Conservation (phyloP, 2,329 filamentous ascomycete genomes). For the Ampelomyces quisqualis region DNA sequence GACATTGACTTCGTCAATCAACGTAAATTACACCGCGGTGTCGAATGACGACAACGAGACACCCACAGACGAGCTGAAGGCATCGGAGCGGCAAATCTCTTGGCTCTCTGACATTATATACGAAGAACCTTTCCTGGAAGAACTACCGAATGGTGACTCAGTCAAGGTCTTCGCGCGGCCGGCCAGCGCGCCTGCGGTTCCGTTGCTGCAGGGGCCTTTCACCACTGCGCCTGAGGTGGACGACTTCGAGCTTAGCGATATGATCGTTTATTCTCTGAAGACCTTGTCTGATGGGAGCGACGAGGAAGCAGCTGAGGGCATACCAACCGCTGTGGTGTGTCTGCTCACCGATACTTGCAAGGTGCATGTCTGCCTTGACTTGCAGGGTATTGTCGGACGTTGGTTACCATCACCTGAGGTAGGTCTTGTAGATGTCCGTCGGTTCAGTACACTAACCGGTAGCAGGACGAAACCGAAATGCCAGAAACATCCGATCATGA, state of each 20-base stretch:
- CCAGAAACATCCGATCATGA: slow-evolving; percentile 27
- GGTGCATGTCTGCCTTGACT: slow-evolving; percentile 61
- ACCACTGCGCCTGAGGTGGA: slow-evolving; percentile 53
- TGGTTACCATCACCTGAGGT: slow-evolving; percentile 57
- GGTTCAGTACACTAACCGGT: background rate
- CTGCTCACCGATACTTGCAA: slow-evolving; percentile 57
- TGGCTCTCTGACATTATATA: slow-evolving; percentile 55
- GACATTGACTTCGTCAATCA: slow-evolving; percentile 78
- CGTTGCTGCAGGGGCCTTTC: slow-evolving; percentile 64
- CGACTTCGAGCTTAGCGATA: slow-evolving; percentile 61
- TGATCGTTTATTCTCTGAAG: slow-evolving; percentile 56
- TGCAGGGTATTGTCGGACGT: slow-evolving; percentile 62
- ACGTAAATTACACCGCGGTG: slow-evolving; percentile 59
- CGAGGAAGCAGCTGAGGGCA: slow-evolving; percentile 50
- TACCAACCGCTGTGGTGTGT: slow-evolving; percentile 60
- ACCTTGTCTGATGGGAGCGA: slow-evolving; percentile 54
- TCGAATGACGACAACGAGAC: slow-evolving; percentile 39
- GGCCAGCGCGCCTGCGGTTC: slow-evolving; percentile 55
- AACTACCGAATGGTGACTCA: slow-evolving; percentile 44
- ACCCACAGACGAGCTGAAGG: slow-evolving; percentile 46
- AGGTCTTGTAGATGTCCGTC: slow-evolving; percentile 1
- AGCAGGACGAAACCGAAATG: slow-evolving; percentile 24
- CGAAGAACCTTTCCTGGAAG: slow-evolving; percentile 52
- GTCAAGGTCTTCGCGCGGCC: slow-evolving; percentile 60
- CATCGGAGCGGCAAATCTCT: slow-evolving; percentile 57